phyloP scores from a whole-genome alignment of 345 rosid genomes.

The Rhizophora mangle region DNA sequence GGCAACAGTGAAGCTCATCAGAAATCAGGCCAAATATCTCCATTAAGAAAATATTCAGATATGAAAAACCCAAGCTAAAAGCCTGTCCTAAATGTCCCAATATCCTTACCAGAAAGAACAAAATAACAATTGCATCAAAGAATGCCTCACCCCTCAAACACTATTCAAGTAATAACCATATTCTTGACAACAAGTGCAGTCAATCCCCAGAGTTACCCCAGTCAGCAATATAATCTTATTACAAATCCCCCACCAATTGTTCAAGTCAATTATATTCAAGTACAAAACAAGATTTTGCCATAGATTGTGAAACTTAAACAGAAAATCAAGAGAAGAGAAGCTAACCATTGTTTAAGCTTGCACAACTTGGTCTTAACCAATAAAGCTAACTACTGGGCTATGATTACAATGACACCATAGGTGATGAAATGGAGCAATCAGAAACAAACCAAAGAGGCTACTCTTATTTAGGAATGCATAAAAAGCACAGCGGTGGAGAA shows the following conservation, averaged over 20 bases:
- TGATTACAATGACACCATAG: not conserved
- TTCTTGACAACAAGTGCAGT: not conserved
- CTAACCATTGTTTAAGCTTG: not conserved
- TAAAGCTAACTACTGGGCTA: not conserved
- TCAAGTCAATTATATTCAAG: not conserved
- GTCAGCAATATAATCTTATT: not conserved
- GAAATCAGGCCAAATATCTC: conserved; percentile 1
- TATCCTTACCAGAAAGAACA: not conserved
- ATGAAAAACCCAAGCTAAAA: not conserved
- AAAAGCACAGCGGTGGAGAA: not conserved
- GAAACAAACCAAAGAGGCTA: not conserved
- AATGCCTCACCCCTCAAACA: not conserved
- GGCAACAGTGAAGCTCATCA: conserved; percentile 14
- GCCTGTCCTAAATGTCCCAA: not conserved
- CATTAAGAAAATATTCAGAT: conserved; percentile 1
- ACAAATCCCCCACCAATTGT: not conserved
- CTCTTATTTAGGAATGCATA: not conserved
- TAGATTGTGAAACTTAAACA: not conserved
- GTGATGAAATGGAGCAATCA: not conserved
- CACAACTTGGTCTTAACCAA: not conserved
- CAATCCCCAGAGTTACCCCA: too few species aligned
- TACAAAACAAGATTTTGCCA: not conserved
- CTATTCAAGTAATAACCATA: not conserved
- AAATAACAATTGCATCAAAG: not conserved
- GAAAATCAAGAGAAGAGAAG: not conserved